Percentiles rank a stretch among this genome's conserved stretches.
These are phyloP conservation scores for Rhodotorula sp. DNA, from an alignment of 1,284 basidiomycete species.

Conservation along the genomic window DNA sequence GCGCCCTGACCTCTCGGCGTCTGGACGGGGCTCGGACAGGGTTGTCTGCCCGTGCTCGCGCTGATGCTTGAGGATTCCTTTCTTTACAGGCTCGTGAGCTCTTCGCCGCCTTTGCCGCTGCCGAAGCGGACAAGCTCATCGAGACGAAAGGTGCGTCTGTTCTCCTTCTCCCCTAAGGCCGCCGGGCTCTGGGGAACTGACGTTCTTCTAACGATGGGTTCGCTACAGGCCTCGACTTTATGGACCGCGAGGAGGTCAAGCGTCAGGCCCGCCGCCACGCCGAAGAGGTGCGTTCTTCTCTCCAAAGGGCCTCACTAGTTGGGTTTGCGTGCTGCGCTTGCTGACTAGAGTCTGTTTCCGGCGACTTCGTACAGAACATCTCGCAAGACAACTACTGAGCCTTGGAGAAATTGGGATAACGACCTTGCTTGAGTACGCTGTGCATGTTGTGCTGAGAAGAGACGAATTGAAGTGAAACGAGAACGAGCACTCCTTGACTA, in stretches of 20 bases:
- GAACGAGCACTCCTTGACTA: background rate
- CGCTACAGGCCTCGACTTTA: conserved; percentile 11
- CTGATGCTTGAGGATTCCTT: background rate
- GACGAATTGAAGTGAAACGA: background rate
- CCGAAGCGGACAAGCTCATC: conserved; percentile 50
- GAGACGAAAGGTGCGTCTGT: conserved; percentile 31
- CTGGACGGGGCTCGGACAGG: no score
- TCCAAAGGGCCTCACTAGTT: no score
- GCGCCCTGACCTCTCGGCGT: no score
- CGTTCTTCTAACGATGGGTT: background rate
- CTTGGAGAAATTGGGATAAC: background rate
- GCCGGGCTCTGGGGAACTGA: background rate
- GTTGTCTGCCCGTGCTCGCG: no score
- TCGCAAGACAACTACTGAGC: background rate
- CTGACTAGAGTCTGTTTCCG: background rate
- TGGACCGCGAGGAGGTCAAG: conserved; percentile 36
- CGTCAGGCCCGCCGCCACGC: conserved; percentile 31
- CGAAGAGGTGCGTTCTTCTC: conserved; percentile 7
- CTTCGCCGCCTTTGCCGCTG: conserved; percentile 50
- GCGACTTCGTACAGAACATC: background rate
- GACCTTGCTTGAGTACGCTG: background rate
- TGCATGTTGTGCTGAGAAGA: background rate
- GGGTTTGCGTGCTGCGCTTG: background rate
- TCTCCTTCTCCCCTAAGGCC: background rate
- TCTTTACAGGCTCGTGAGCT: conserved; percentile 44